Base-by-base conservation (phyloP, 179 eudicot species). In the Heliamphora ciliata region DNA sequence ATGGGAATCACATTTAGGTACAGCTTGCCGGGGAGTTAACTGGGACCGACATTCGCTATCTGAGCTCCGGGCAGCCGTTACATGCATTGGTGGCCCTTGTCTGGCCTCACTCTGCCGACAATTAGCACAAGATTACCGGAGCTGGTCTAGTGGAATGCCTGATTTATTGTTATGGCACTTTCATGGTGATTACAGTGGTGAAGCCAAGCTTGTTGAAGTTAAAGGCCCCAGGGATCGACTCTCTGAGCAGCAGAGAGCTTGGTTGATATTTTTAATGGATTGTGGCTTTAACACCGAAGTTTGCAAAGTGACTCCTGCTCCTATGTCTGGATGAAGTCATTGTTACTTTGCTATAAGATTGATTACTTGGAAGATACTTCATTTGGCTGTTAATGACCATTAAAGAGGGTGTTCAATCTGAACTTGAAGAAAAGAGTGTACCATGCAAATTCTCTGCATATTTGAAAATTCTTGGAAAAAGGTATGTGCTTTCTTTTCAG, bases 131-230 rank as follows among this genome's bases (percentile, higher is more conserved):
- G 98, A 90, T 87, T 95, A 95, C 65, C 82, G 93, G 17, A 95
- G 95, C 87, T 95, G 98, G 98, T 88, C 97, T n/a, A 87, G 97
- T 66, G 98, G 98, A 77, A 95, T 95, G 98, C 98, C 98, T 58
- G 98, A 95, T 88, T 82, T 95, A 69, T 81, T 95, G 75, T 77
- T 95, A 59, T 95, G 98, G 98, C 97, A 94, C 14, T 92, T 95
- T 74, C 85, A 86, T 68, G 94, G 91, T 75, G 89, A 89, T 52
- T 91, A 95, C 64, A 86, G 81, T 70, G 98, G 98, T 59, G 98
- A 95, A 87, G 98, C 98, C 68, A 95, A 94, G 88, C 93, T 95
- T 80, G 98, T 92, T 84, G 98, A 95, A 90, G 98, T 95, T 68
- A 95, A 95, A 86, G 98, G 98, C 61, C 98, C 95, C 1, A 91